These are phyloP conservation scores for Alternaria sp. DNA, from an alignment of 2,329 filamentous ascomycete genomes.

Conservation along the genomic window DNA sequence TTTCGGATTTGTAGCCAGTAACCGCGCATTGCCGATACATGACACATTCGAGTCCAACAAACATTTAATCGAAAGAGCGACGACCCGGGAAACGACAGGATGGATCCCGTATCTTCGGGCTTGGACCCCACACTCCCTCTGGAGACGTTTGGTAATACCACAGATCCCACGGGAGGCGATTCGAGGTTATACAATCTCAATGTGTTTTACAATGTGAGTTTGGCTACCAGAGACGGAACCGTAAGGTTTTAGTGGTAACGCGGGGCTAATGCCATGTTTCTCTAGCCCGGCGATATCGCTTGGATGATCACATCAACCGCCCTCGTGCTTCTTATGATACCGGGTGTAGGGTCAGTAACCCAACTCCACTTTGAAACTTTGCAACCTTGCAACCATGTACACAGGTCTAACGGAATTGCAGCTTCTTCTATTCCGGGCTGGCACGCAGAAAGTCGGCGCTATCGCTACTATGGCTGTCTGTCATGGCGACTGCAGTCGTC, in stretches of 20 bases:
- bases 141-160: conserved; percentile 63
- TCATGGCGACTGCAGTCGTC: conserved; percentile 81
- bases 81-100: conserved; percentile 20
- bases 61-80: not conserved
- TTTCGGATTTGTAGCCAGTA: not conserved
- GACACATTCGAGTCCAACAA: not conserved
- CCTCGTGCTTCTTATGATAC: conserved; percentile 90
- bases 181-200: conserved; percentile 77
- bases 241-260: conserved; percentile 22
- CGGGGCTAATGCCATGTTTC: conserved; percentile 35
- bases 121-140: conserved; percentile 45
- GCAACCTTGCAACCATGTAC: conserved; percentile 1
- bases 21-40: not conserved
- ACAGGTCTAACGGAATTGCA: conserved; percentile 35
- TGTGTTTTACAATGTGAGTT: conserved; percentile 78
- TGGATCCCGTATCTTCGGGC: conserved; percentile 41
- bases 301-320: conserved; percentile 82
- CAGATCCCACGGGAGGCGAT: conserved; percentile 71
- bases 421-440: conserved; percentile 93
- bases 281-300: conserved; percentile 79
- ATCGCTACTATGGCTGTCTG: conserved; percentile 83
- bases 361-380: not conserved
- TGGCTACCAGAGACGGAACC: not conserved
- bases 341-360: conserved; percentile 74
- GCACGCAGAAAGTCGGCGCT: conserved; percentile 89